phyloP scores from a whole-genome alignment of 148 eudicot genomes.

The Rhododendron henanense region DNA sequence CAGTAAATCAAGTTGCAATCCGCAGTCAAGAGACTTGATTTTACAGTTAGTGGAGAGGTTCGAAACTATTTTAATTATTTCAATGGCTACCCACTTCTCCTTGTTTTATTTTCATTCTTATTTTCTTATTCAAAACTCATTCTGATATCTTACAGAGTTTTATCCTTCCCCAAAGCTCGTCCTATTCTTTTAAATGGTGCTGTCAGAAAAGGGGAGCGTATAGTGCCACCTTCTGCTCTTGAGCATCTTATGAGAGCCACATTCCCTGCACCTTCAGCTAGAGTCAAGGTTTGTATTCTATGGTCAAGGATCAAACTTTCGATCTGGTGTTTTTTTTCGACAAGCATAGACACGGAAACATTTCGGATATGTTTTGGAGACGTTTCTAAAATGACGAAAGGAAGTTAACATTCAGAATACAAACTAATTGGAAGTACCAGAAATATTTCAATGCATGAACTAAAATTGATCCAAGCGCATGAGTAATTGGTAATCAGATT shows the following conservation, averaged over 20 bases:
- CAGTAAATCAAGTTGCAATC: constrained; percentile 48
- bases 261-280: constrained; percentile 46
- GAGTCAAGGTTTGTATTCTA: constrained; percentile 40
- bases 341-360: not conserved
- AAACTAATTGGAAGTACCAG: not conserved
- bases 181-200: constrained; percentile 49
- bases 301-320: not conserved
- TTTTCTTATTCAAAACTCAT: not conserved
- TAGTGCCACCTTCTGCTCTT: constrained; percentile 63
- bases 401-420: not conserved
- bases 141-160: constrained; percentile 28
- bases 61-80: constrained; percentile 4
- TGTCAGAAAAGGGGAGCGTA: constrained; percentile 61
- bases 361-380: not conserved
- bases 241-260: constrained; percentile 51
- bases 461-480: not conserved
- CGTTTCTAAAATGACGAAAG: not conserved
- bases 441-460: not conserved
- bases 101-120: not conserved
- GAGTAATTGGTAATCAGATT: not conserved
- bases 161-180: constrained; percentile 53
- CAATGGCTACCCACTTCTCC: not conserved
- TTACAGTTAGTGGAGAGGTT: constrained; percentile 66
- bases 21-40: constrained; percentile 50
- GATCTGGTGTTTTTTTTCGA: not conserved